A percentile compares a stretch with the other conserved stretches of the same genome.
phyloP scores from a whole-genome alignment of 441 rosid species.

The Kokia cookei region DNA sequence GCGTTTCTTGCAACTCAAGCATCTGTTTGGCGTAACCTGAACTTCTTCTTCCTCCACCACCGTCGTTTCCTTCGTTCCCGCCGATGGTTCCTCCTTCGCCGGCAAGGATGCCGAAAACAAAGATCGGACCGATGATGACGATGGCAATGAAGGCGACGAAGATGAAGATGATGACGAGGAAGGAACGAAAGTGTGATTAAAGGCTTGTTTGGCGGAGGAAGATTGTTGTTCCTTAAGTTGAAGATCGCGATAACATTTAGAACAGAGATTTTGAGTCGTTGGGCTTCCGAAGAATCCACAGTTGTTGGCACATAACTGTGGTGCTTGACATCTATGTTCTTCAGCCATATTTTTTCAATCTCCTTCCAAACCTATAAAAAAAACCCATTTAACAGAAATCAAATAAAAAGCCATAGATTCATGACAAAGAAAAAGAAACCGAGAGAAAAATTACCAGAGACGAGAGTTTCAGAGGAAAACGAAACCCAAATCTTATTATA shows the following conservation, averaged over 20 bases:
- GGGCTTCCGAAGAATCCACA: constrained; percentile 80
- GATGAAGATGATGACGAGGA: too few species aligned
- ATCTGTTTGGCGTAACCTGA: constrained; percentile 30
- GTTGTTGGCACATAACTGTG: constrained; percentile 59
- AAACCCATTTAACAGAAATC: not conserved
- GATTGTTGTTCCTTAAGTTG: constrained; percentile 55
- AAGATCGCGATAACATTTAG: constrained; percentile 65
- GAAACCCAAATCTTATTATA: not conserved
- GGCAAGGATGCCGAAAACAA: not conserved
- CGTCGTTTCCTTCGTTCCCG: not conserved
- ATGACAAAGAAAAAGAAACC: not conserved
- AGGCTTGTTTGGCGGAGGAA: constrained; percentile 46
- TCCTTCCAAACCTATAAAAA: not conserved
- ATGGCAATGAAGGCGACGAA: constrained; percentile 4
- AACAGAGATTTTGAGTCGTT: constrained; percentile 68
- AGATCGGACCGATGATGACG: not conserved
- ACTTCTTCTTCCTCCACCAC: constrained; percentile 14
- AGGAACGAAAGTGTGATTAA: constrained; percentile 34
- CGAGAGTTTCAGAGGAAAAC: not conserved
- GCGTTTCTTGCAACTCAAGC: constrained; percentile 62
- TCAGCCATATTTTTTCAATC: constrained; percentile 55
- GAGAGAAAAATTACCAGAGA: not conserved
- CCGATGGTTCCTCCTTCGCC: not conserved
- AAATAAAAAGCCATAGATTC: not conserved
- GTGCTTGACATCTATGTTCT: constrained; percentile 79